Evolutionary conservation across 768 basidiomycete species (phyloP).

Genomic region (Trametes punicea): DNA sequence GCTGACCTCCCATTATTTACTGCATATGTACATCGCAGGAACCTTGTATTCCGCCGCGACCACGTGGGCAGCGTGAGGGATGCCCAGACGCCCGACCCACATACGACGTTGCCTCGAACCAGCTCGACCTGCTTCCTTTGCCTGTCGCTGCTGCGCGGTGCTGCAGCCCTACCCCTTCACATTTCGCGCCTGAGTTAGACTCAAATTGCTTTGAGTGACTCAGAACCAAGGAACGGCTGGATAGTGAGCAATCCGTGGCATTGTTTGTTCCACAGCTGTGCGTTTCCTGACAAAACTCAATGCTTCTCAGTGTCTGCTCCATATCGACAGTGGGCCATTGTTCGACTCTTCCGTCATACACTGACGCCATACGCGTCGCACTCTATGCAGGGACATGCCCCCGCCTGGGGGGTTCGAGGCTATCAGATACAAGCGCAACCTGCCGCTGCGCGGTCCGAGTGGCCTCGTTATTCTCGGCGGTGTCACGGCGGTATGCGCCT

Average conservation of each 20-base stretch:
- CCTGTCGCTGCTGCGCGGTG: conserved; percentile 6
- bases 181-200: not conserved
- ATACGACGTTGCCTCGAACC: conserved; percentile 11
- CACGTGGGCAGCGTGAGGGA: conserved; percentile 19
- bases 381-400: conserved; percentile 80
- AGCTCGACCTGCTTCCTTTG: conserved; percentile 11
- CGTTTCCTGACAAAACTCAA: conserved; percentile 14
- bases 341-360: conserved; percentile 16
- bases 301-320: conserved; percentile 49
- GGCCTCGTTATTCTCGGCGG: conserved; percentile 82
- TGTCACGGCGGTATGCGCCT: conserved; percentile 82
- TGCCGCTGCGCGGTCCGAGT: conserved; percentile 85
- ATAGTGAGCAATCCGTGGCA: conserved; percentile 15
- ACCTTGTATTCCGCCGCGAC: not conserved
- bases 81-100: conserved; percentile 7
- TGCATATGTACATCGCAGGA: not conserved
- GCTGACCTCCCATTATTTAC: not conserved
- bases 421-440: conserved; percentile 93
- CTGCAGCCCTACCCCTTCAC: conserved; percentile 1
- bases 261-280: conserved; percentile 1
- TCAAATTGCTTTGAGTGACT: conserved; percentile 3
- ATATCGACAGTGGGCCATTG: conserved; percentile 56
- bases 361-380: conserved; percentile 8
- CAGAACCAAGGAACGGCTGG: conserved; percentile 1
- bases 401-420: conserved; percentile 90